These are phyloP conservation scores for Tulasnella sp. DNA, from an alignment of 768 basidiomycete species.

Conservation along the genomic window DNA sequence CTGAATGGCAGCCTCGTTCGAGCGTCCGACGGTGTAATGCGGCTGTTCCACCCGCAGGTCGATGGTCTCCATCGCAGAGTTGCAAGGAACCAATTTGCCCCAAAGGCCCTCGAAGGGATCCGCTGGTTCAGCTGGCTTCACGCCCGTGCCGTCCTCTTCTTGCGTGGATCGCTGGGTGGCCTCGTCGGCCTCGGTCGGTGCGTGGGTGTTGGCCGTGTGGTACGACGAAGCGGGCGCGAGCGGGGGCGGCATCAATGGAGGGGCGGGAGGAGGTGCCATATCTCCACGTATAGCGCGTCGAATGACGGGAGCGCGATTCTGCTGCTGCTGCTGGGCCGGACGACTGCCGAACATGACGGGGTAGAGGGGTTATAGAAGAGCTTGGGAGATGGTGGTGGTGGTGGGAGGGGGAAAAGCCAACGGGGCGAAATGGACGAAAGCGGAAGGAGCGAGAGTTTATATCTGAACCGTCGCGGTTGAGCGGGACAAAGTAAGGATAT, in stretches of 20 bases:
- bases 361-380: neutral
- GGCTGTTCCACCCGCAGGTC: conserved; percentile 58
- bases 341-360: neutral
- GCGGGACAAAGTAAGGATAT: neutral
- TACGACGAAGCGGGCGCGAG: conserved; percentile 4
- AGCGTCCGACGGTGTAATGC: conserved; percentile 55
- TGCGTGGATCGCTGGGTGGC: conserved; percentile 10
- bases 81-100: conserved; percentile 70
- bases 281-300: neutral
- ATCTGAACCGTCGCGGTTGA: conserved; percentile 4
- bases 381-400: neutral
- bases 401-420: neutral
- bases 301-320: neutral
- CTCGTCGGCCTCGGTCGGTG: conserved; percentile 14
- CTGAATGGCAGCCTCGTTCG: conserved; percentile 50
- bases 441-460: conserved; percentile 12
- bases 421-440: conserved; percentile 10
- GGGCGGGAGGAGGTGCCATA: conserved; percentile 8
- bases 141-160: neutral
- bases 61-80: conserved; percentile 49
- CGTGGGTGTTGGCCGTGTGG: conserved; percentile 12
- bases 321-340: neutral
- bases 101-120: conserved; percentile 48
- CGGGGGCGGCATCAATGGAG: neutral
- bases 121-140: neutral